A percentile compares a stretch with the other conserved stretches of the same genome.
These are phyloP conservation scores for Penicillium flavigenum DNA, from an alignment of 495 filamentous ascomycete genomes.

Conservation along the genomic window DNA sequence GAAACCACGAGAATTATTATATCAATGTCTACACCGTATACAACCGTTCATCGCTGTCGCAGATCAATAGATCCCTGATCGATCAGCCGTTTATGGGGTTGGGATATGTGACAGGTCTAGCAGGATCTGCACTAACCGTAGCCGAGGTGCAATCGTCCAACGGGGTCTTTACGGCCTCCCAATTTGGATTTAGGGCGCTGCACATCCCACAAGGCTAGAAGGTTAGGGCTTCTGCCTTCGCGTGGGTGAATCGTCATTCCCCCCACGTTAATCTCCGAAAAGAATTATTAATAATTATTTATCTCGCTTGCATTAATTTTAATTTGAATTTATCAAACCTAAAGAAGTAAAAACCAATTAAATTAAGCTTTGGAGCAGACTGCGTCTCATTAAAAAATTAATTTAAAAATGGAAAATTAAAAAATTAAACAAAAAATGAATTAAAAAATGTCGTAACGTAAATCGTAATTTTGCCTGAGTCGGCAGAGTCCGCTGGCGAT, in stretches of 20 bases:
- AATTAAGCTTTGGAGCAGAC: slow-evolving; percentile 48
- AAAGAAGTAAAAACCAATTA: slow-evolving; percentile 16
- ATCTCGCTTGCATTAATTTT: not conserved
- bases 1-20: not conserved
- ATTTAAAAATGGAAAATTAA: slow-evolving; percentile 7
- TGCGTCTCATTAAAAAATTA: slow-evolving; percentile 24
- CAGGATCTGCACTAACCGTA: slow-evolving; percentile 39
- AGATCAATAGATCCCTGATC: slow-evolving; percentile 27
- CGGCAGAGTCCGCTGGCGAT: slow-evolving; percentile 30
- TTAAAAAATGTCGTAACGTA: slow-evolving; percentile 12
- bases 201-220: slow-evolving; percentile 13
- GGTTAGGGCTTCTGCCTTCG: slow-evolving; percentile 13
- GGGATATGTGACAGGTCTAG: slow-evolving; percentile 35
- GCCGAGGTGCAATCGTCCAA: slow-evolving; percentile 22
- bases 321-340: slow-evolving; percentile 16
- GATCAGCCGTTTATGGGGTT: slow-evolving; percentile 32
- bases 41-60: not conserved
- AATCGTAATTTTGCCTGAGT: slow-evolving; percentile 16
- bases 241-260: slow-evolving; percentile 29
- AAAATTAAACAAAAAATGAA: slow-evolving; percentile 5
- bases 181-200: slow-evolving; percentile 17
- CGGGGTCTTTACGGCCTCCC: slow-evolving; percentile 33
- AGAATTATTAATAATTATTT: not conserved
- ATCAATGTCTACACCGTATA: not conserved
- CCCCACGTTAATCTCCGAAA: slow-evolving; percentile 35